Percentiles rank a stretch among this genome's conserved stretches.
These are phyloP conservation scores for Taiozyma sp. DNA, from an alignment of 1,139 yeast genomes.

Conservation along the genomic window DNA sequence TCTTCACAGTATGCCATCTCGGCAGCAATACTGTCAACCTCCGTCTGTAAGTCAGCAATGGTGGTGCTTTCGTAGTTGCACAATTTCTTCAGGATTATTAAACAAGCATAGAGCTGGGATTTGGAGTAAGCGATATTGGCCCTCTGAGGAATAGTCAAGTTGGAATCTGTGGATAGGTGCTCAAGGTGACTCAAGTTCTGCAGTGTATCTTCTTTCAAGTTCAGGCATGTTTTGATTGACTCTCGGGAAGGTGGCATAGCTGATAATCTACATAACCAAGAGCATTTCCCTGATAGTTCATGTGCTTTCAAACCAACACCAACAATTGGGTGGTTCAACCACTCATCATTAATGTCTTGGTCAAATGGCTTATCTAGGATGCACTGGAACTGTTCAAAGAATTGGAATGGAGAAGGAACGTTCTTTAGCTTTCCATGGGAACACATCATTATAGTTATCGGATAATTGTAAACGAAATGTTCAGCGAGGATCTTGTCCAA, in stretches of 20 bases:
- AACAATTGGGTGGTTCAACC: slow-evolving; percentile 22
- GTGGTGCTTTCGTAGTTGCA: slow-evolving; percentile 8
- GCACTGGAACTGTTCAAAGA: slow-evolving; percentile 22
- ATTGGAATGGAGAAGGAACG: slow-evolving; percentile 27
- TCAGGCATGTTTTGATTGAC: slow-evolving; percentile 6
- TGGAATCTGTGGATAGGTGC: background rate
- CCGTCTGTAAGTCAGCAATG: slow-evolving; percentile 10
- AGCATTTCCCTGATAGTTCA: slow-evolving; percentile 25
- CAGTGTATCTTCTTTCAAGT: slow-evolving; percentile 7
- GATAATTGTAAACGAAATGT: slow-evolving; percentile 28
- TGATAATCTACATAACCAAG: slow-evolving; percentile 22
- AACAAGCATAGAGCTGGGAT: slow-evolving; percentile 11
- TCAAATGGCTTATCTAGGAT: slow-evolving; percentile 9
- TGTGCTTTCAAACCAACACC: slow-evolving; percentile 21
- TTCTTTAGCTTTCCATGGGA: slow-evolving; percentile 22
- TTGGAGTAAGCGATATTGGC: slow-evolving; percentile 14
- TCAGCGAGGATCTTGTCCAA: slow-evolving; percentile 26
- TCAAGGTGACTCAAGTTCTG: slow-evolving; percentile 9
- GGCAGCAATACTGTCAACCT: slow-evolving; percentile 8
- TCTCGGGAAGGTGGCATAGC: slow-evolving; percentile 12
- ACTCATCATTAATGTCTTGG: slow-evolving; percentile 9
- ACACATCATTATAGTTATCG: slow-evolving; percentile 26
- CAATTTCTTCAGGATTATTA: slow-evolving; percentile 16
- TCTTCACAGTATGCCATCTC: slow-evolving; percentile 8
- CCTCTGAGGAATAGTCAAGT: slow-evolving; percentile 4